Conservation (phyloP, 768 basidiomycete genomes). For the Leucosporidium scottii region DNA sequence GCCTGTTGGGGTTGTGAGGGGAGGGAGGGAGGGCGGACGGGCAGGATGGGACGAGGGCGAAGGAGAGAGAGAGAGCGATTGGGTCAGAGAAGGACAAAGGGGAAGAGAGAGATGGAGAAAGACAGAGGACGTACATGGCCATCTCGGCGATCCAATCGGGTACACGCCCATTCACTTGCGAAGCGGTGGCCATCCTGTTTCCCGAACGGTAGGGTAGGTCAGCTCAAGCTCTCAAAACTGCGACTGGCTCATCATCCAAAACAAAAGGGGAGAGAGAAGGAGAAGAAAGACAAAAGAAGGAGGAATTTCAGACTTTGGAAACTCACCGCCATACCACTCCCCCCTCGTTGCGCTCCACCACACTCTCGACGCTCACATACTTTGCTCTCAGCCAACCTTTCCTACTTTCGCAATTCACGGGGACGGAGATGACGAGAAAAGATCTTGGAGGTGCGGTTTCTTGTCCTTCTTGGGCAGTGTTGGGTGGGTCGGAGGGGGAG, state of each 20-base stretch:
- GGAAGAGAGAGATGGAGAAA: background rate
- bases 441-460: background rate
- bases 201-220: too few relatives aligned
- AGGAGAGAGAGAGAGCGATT: too few relatives aligned
- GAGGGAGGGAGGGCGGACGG: too few relatives aligned
- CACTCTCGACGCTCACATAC: constrained; percentile 41
- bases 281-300: too few relatives aligned
- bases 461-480: too few relatives aligned
- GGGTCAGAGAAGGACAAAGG: too few relatives aligned
- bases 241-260: too few relatives aligned
- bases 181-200: constrained; percentile 17
- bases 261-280: too few relatives aligned
- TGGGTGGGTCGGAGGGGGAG: background rate
- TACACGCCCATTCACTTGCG: constrained; percentile 33
- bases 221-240: too few relatives aligned
- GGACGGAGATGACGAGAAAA: constrained; percentile 39
- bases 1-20: too few relatives aligned
- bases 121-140: constrained; percentile 21
- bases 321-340: constrained; percentile 41
- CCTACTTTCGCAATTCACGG: constrained; percentile 38
- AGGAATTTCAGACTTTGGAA: too few relatives aligned
- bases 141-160: constrained; percentile 40
- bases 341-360: constrained; percentile 26
- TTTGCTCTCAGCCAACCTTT: constrained; percentile 37
- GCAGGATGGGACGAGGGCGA: too few relatives aligned